Base-by-base conservation (phyloP, 768 basidiomycete species). In the Tulasnella sp. region DNA sequence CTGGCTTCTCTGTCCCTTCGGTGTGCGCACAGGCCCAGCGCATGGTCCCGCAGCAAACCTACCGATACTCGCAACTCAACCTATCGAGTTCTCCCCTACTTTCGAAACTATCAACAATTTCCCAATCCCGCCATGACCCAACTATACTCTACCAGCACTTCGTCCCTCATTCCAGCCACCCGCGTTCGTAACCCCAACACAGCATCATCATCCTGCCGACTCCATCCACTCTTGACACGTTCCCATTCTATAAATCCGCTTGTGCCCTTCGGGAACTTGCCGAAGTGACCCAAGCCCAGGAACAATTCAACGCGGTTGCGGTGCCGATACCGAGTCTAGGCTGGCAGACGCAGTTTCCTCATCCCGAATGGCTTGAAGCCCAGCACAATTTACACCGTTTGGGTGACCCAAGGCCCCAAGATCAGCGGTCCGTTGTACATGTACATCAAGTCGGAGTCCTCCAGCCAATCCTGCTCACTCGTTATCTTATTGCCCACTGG, bases 381-480 rank as follows among this genome's bases (percentile, higher is more conserved):
- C 8, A 87, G 87, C 16, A 94, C 93, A 42, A 96, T 96, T 83
- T 96, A 96, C 83, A 95, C 94, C 0, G 91, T 89, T 0, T 96
- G 91, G 83, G 89, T 91, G 20, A 83, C 48, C 8, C 88, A 90
- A 80, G 86, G 85, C 11, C 87, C 89, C 72, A 89, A 89, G 83
- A 89, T 94, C 74, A 90, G 89, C 79, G 91, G 90, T 2, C 94
- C 94, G 0, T 89, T 93, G 1, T 92, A 89, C 83, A 93, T 96
- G 80, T 84, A 87, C 11, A 96, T 94, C 3, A 96, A 96, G 87
- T 92, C 93, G 22, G 88, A 93, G 92, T 84, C 78, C 90, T 85
- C 44, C 3, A 87, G 89, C 1, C 94, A 95, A 84, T 84, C 89
- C 5, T 96, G 94, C 93, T 0, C 89, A 92, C 81, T 90, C 90